Evolutionary conservation across 2,329 filamentous ascomycete species (phyloP).

Genomic region (Aspergillus pseudoglaucus): DNA sequence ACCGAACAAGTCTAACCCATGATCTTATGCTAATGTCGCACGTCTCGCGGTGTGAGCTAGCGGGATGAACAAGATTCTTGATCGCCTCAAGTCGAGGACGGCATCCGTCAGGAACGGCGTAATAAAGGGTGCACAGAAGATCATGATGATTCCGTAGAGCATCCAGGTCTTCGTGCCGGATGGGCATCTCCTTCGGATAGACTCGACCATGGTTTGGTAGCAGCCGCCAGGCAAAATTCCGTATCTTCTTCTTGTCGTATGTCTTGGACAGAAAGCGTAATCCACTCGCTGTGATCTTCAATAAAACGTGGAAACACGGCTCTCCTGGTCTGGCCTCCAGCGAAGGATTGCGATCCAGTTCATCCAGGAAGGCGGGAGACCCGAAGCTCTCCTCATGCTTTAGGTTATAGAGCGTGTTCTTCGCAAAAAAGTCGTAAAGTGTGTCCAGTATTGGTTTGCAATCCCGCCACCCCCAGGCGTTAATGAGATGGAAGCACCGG

Average conservation of each 20-base stretch:
- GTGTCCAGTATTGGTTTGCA: slow-evolving; percentile 49
- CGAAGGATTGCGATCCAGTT: slow-evolving; percentile 38
- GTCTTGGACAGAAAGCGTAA: slow-evolving; percentile 41
- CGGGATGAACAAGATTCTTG: slow-evolving; percentile 50
- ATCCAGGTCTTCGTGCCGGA: slow-evolving; percentile 49
- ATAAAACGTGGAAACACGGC: slow-evolving; percentile 52
- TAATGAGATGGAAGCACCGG: slow-evolving; percentile 49
- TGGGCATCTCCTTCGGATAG: slow-evolving; percentile 52
- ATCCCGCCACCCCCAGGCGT: slow-evolving; percentile 51
- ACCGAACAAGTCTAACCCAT: slow-evolving; percentile 53
- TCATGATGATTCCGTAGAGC: slow-evolving; percentile 58
- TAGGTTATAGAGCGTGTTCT: slow-evolving; percentile 46
- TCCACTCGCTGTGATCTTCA: slow-evolving; percentile 51
- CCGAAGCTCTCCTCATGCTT: slow-evolving; percentile 45
- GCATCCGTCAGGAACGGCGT: slow-evolving; percentile 47
- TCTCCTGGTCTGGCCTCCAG: slow-evolving; percentile 45
- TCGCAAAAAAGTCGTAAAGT: slow-evolving; percentile 56
- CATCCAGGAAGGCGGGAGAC: slow-evolving; percentile 50
- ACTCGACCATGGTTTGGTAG: slow-evolving; percentile 56
- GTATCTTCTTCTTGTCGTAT: slow-evolving; percentile 49
- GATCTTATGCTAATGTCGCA: slow-evolving; percentile 53
- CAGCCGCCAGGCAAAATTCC: slow-evolving; percentile 51
- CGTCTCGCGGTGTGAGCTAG: slow-evolving; percentile 52
- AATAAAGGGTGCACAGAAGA: slow-evolving; percentile 55
- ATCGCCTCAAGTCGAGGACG: slow-evolving; percentile 49